phyloP scores from a whole-genome alignment of 2,329 filamentous ascomycete genomes.

The Chaetomium sp. region DNA sequence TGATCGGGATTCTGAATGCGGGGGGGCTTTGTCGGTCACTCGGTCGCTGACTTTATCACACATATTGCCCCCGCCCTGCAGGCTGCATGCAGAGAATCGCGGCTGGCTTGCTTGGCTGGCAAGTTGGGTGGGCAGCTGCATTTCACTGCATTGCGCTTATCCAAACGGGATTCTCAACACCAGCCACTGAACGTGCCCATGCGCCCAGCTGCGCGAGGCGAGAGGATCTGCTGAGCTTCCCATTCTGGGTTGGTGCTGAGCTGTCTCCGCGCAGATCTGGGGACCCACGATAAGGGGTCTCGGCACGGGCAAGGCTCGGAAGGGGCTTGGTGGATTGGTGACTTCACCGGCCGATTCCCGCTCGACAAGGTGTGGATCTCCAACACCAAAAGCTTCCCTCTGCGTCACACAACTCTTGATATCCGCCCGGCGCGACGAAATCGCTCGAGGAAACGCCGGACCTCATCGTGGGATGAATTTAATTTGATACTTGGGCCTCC shows the following conservation, averaged over 20 bases:
- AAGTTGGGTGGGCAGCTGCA: no score
- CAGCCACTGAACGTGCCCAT: background rate
- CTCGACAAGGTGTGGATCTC: background rate
- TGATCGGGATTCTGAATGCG: no score
- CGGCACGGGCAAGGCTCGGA: background rate
- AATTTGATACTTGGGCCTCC: background rate
- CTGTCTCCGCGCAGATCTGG: constrained; percentile 4
- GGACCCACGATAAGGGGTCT: constrained; percentile 10
- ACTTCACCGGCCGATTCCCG: constrained; percentile 10
- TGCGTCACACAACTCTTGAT: background rate
- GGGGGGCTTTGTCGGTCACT: no score
- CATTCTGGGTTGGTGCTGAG: constrained; percentile 1
- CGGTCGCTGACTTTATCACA: no score
- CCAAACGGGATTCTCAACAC: background rate
- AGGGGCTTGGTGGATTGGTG: background rate
- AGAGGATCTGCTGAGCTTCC: background rate
- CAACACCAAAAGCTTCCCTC: background rate
- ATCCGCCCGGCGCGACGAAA: background rate
- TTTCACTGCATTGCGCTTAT: background rate
- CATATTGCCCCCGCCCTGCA: background rate
- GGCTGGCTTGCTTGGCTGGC: background rate
- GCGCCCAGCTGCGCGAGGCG: background rate
- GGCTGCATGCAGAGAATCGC: constrained; percentile 3
- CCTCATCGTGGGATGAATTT: background rate
- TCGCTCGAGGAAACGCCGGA: background rate